Evolutionary conservation across 495 filamentous ascomycete genomes (phyloP).

Genomic region (Aspergillus leporis): DNA sequence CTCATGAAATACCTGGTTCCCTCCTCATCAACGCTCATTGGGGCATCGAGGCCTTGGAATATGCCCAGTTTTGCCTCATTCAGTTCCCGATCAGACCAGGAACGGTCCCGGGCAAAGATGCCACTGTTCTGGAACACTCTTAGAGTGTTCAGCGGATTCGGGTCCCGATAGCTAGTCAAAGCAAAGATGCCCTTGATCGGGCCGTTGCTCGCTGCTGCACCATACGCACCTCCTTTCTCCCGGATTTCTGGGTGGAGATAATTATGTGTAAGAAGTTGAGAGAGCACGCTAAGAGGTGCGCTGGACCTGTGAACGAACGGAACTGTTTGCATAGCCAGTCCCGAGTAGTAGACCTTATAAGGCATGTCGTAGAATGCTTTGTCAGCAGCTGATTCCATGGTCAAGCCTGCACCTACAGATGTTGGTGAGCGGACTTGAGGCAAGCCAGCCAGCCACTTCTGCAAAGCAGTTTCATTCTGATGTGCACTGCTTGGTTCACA

Average conservation of each 20-base stretch:
- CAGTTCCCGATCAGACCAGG: slow-evolving; percentile 84
- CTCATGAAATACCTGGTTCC: slow-evolving; percentile 83
- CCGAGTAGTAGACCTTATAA: slow-evolving; percentile 95
- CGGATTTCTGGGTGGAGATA: slow-evolving; percentile 96
- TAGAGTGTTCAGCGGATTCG: slow-evolving; percentile 88
- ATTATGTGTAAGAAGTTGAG: slow-evolving; percentile 94
- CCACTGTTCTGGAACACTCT: slow-evolving; percentile 84
- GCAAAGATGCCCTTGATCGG: slow-evolving; percentile 83
- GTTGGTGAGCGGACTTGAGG: slow-evolving; percentile 43
- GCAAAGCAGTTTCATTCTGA: slow-evolving; percentile 71
- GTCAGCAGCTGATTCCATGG: slow-evolving; percentile 36
- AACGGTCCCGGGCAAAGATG: slow-evolving; percentile 75
- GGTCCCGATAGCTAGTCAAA: slow-evolving; percentile 95
- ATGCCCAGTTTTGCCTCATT: slow-evolving; percentile 95
- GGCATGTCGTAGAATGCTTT: slow-evolving; percentile 92
- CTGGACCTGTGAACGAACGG: slow-evolving; percentile 76
- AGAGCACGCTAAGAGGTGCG: slow-evolving; percentile 81
- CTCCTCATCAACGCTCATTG: slow-evolving; percentile 81
- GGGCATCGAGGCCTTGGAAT: slow-evolving; percentile 95
- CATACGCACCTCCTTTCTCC: slow-evolving; percentile 96
- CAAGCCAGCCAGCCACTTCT: slow-evolving; percentile 66
- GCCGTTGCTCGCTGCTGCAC: slow-evolving; percentile 81
- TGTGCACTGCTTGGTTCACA: slow-evolving; percentile 71
- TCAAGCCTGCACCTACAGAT: slow-evolving; percentile 29
- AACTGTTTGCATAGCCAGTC: slow-evolving; percentile 75